Evolutionary conservation across 2,329 filamentous ascomycete species (phyloP), one percentile per base, ranked within the genome.

Genomic region (Tothia fuscella): DNA sequence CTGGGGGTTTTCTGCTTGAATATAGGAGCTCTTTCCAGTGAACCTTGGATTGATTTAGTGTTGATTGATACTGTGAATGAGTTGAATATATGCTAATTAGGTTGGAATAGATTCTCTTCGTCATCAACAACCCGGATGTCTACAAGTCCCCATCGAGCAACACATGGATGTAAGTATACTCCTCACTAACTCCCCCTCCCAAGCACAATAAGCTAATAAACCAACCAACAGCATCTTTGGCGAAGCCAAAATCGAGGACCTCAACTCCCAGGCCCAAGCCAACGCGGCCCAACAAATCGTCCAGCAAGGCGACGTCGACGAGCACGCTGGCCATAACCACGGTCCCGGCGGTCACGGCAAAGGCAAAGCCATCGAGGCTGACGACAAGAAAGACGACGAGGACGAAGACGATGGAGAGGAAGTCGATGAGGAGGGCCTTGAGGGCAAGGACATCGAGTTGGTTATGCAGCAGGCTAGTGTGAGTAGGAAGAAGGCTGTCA

Each of bases 171-270:
- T 96, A 70, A 78, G 87, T 14, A 16, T 21, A 42, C 12, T 21
- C 12, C 10, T 38, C 28, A n/a, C 13, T 16, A 28, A 3, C 3
- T 10, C 26, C 6, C 19, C 30, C 31, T 21, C 10, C 17, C 3
- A 19, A 25, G 12, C 17, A 28, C 21, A 31, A 37, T 25, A 36
- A 47, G 45, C 48, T 59, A 45, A 55, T 52, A 50, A 46, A 47
- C 39, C 32, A 47, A 42, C 44, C 44, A n/a, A n/a, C 43, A 95
- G 89, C 70, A 93, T 96, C 68, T 98, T 98, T 64, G 91, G 91
- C 66, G 93, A 98, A 76, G 91, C 93, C 63, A 98, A 98, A 84
- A 96, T 98, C 53, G 91, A 98, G 78, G 93, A 98, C 69, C 76
- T 96, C 60, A 98, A 96, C 81, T 93, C 91, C 57, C 85, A 89